Evolutionary conservation across 805 yeast genomes (phyloP).

Genomic region (Naumovozyma dairenensis): DNA sequence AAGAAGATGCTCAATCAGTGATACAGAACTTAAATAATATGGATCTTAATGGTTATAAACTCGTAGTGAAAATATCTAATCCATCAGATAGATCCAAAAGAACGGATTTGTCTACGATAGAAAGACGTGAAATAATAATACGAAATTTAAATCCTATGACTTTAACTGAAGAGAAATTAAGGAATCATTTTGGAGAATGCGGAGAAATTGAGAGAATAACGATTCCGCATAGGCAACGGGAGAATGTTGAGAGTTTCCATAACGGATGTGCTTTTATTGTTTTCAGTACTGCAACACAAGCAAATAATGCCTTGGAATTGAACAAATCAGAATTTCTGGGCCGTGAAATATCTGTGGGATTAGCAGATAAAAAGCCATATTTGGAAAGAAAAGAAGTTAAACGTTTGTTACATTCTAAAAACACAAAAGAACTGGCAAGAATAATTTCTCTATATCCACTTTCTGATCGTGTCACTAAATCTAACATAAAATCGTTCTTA

Average conservation of each 20-base stretch:
- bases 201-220: constrained; percentile 46
- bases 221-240: constrained; percentile 13
- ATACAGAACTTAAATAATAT: constrained; percentile 33
- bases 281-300: constrained; percentile 36
- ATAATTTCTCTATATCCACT: constrained; percentile 23
- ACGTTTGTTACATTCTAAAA: constrained; percentile 18
- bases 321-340: constrained; percentile 37
- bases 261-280: constrained; percentile 63
- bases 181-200: constrained; percentile 34
- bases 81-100: constrained; percentile 38
- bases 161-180: constrained; percentile 33
- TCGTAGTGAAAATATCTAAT: constrained; percentile 55
- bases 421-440: constrained; percentile 5
- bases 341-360: constrained; percentile 38
- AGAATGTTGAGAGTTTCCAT: constrained; percentile 24
- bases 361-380: constrained; percentile 36
- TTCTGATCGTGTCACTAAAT: constrained; percentile 19
- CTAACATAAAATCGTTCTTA: constrained; percentile 13
- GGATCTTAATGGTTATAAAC: constrained; percentile 29
- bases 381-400: constrained; percentile 27
- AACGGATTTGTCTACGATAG: constrained; percentile 36
- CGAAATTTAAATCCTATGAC: constrained; percentile 41
- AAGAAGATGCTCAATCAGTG: constrained; percentile 39
- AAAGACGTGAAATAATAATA: constrained; percentile 49
- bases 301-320: constrained; percentile 37